Base-by-base conservation (phyloP, 2,329 filamentous ascomycete genomes). In the Aspergillus sp. region DNA sequence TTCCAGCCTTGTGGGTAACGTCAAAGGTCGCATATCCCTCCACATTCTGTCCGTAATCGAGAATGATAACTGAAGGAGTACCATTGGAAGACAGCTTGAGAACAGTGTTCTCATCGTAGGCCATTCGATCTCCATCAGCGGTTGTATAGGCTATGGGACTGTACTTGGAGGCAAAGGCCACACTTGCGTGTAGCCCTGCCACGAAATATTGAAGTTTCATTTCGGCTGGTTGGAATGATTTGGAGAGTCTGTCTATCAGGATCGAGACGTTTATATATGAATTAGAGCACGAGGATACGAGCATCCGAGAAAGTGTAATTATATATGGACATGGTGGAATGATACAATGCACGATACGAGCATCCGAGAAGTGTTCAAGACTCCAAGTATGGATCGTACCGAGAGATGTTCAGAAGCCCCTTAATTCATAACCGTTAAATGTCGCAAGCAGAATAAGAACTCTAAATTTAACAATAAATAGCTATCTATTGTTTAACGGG, bases 21-120 rank as follows among this genome's bases (percentile, higher is more conserved):
- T 45, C 5, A 28, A 51, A 51, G 28, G 44, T 41, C 6, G 44
- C 31, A 30, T 43, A 40, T 11, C 49, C 47, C 42, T 51, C 47
- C 8, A 51, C 44, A 33, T 51, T 38, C 5, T 33, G n/a, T 10
- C 47, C 49, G 33, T 51, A 47, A 32, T 51, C 49, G 2, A 51
- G 44, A 28, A 47, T 13, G 6, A 45, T 8, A 27, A 45, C 33
- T 4, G 43, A 36, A 7, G 43, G 29, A 9, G 38, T 27, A 9
- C 43, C 33, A 11, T 45, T 12, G 3, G 33, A 45, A 9, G 37
- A 40, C 6, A 40, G 37, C 3, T 38, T 37, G 39, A 19, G n/a
- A 9, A 10, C 13, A 26, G n/a, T n/a, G 8, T 10, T 27, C 6
- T 36, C 34, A 13, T 27, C 27, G 13, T 10, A 12, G 10, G 8